Conservation (phyloP, 2,329 filamentous ascomycete species). For the Fusarium pseudonygamai region DNA sequence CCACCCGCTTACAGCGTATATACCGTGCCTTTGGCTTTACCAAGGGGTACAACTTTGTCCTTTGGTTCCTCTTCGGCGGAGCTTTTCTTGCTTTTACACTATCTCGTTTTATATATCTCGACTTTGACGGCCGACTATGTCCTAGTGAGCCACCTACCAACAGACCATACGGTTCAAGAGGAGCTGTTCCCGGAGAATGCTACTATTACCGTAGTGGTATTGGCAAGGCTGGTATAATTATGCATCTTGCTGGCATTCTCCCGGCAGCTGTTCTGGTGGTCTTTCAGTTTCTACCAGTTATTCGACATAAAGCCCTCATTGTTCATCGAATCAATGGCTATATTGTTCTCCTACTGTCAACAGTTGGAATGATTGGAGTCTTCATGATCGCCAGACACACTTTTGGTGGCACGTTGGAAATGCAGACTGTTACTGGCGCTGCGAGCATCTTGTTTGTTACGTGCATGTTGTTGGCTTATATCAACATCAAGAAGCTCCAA, state of each 20-base stretch:
- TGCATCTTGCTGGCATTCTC: constrained; percentile 58
- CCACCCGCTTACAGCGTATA: constrained; percentile 31
- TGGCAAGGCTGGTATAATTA: constrained; percentile 51
- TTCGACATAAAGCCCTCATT: constrained; percentile 58
- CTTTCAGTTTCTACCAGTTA: constrained; percentile 59
- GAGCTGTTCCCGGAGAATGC: constrained; percentile 51
- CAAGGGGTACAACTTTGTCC: constrained; percentile 65
- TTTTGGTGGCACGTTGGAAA: constrained; percentile 64
- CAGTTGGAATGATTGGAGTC: constrained; percentile 57
- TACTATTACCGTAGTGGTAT: constrained; percentile 48
- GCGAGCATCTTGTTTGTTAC: constrained; percentile 56
- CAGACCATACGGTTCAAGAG: constrained; percentile 7
- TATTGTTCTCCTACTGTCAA: constrained; percentile 58
- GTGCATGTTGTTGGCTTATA: constrained; percentile 57
- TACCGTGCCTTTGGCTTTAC: constrained; percentile 63
- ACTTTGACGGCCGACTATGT: constrained; percentile 49
- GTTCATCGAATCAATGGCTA: constrained; percentile 72
- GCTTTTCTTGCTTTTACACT: constrained; percentile 41
- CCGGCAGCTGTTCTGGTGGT: constrained; percentile 56
- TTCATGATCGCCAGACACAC: constrained; percentile 62
- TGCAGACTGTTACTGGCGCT: constrained; percentile 56
- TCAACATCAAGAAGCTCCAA: constrained; percentile 68
- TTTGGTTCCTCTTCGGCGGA: constrained; percentile 61
- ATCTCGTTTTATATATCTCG: constrained; percentile 39
- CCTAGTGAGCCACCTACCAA: background rate